Conservation (phyloP, 371 early-diverging fungal genomes). For the Fennellomyces sp. region DNA sequence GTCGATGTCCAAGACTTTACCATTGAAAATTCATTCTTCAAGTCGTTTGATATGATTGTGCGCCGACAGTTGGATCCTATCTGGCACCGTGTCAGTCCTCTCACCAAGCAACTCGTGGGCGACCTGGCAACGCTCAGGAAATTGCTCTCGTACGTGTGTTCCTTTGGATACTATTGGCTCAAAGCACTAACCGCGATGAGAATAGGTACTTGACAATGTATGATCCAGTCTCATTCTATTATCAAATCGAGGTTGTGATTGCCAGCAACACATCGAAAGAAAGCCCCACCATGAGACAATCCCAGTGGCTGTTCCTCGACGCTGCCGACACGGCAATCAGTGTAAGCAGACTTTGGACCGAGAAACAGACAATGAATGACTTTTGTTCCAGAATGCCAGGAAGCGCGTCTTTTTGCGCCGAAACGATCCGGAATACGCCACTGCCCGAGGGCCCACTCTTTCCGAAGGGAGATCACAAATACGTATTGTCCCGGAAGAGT, state of each 20-base stretch:
- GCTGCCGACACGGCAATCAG: conserved; percentile 78
- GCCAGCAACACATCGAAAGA: conserved; percentile 51
- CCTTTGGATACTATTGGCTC: not conserved
- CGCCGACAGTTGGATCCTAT: conserved; percentile 80
- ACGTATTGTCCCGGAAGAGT: conserved; percentile 81
- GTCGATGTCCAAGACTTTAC: conserved; percentile 85
- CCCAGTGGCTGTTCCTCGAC: conserved; percentile 84
- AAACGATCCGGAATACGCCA: conserved; percentile 41
- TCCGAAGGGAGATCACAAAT: conserved; percentile 51
- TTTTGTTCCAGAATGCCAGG: conserved; percentile 53
- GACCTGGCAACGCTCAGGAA: conserved; percentile 78
- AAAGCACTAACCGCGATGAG: not conserved
- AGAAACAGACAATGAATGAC: not conserved
- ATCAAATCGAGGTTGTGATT: conserved; percentile 83
- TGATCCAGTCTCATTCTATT: conserved; percentile 89
- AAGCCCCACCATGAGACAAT: conserved; percentile 34
- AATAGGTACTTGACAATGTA: conserved; percentile 74
- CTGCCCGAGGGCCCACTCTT: not conserved
- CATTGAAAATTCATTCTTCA: conserved; percentile 84
- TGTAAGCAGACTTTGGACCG: not conserved
- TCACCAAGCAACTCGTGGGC: conserved; percentile 74
- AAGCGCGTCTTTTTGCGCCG: conserved; percentile 64
- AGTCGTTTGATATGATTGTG: conserved; percentile 79
- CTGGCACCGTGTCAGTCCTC: conserved; percentile 84
- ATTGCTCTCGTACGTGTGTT: conserved; percentile 55